These are phyloP conservation scores for Obelidium mucronatum DNA, from an alignment of 192 early-diverging fungal species.

Conservation along the genomic window DNA sequence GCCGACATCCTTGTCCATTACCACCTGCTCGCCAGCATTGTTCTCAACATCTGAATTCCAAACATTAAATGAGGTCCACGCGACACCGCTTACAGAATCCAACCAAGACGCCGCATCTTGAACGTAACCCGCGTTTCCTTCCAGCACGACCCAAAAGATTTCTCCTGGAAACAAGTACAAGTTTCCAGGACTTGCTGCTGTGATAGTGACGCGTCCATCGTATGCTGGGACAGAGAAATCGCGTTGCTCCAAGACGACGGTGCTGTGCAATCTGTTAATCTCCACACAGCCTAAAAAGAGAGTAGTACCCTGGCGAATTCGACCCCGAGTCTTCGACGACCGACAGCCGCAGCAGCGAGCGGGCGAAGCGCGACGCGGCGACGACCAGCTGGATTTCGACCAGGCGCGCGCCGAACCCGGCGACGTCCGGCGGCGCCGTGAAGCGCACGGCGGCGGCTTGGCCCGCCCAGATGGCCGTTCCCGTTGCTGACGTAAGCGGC, in stretches of 20 bases:
- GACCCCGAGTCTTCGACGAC: conserved; percentile 24
- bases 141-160: conserved; percentile 27
- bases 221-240: conserved; percentile 13
- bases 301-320: conserved; percentile 18
- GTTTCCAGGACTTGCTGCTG: conserved; percentile 7
- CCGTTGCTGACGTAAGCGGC: conserved; percentile 5
- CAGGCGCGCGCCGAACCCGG: conserved; percentile 7
- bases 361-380: background rate
- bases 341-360: background rate
- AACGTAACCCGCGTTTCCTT: conserved; percentile 21
- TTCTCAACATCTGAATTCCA: background rate
- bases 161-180: conserved; percentile 33
- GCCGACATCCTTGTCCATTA: background rate
- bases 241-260: conserved; percentile 20
- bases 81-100: conserved; percentile 24
- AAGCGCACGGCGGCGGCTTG: conserved; percentile 13
- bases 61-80: conserved; percentile 33
- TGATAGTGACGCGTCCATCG: conserved; percentile 29
- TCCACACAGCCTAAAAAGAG: background rate
- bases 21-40: background rate
- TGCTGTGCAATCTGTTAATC: background rate
- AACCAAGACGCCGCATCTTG: conserved; percentile 26
- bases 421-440: conserved; percentile 24
- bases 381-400: conserved; percentile 14
- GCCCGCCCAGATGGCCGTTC: conserved; percentile 29